These are phyloP conservation scores for Ophiorrhiza pumila DNA, from an alignment of 257 asterid species.

Conservation along the genomic window DNA sequence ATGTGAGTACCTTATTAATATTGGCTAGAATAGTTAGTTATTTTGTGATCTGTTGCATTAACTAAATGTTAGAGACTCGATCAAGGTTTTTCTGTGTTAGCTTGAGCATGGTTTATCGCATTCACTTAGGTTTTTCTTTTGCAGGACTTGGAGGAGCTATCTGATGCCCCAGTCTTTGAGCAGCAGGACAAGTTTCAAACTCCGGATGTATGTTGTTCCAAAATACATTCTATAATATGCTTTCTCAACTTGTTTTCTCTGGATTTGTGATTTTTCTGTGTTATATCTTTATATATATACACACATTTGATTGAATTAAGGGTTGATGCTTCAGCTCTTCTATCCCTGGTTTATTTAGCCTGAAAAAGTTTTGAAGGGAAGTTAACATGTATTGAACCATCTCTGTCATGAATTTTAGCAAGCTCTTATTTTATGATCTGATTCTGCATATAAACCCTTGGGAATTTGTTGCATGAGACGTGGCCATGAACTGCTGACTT, in stretches of 20 bases:
- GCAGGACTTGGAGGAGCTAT: conserved; percentile 69
- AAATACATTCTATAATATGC: neutral
- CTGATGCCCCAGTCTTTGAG: conserved; percentile 47
- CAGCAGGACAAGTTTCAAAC: conserved; percentile 67
- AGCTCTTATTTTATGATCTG: too few relatives aligned
- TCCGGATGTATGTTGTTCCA: conserved; percentile 57
- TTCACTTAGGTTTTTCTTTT: conserved; percentile 9
- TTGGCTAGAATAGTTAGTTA: neutral
- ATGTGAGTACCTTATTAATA: neutral
- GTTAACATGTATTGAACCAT: neutral
- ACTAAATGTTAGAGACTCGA: neutral
- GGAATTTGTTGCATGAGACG: neutral
- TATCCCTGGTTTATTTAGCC: neutral
- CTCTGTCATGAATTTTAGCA: neutral
- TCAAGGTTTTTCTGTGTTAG: neutral
- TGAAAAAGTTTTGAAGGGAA: neutral
- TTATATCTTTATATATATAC: neutral
- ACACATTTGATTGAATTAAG: neutral
- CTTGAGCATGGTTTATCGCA: conserved; percentile 15
- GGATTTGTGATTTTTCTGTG: neutral
- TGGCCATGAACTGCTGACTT: neutral
- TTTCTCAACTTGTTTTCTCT: neutral
- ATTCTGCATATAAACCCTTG: neutral
- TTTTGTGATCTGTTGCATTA: neutral
- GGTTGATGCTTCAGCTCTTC: neutral